These are phyloP conservation scores for Kuraishia hungarica DNA, from an alignment of 805 yeast genomes.

Conservation along the genomic window DNA sequence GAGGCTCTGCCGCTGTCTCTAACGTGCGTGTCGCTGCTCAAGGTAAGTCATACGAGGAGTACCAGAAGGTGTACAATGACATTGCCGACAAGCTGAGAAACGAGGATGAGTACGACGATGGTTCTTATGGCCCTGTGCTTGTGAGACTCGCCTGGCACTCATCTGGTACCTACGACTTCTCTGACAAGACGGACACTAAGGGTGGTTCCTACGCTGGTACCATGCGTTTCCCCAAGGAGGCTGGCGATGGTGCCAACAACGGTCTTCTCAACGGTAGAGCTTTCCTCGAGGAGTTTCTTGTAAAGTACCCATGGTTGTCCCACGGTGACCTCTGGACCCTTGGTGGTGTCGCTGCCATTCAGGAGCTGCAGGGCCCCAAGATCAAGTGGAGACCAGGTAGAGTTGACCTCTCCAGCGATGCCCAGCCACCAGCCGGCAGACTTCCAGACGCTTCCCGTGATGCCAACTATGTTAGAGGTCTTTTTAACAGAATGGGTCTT, in stretches of 20 bases:
- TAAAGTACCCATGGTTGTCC: conserved; percentile 50
- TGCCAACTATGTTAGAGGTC: conserved; percentile 33
- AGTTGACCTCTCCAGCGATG: conserved; percentile 22
- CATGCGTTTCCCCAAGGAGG: conserved; percentile 43
- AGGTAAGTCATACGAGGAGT: conserved; percentile 37
- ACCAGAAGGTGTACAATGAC: conserved; percentile 60
- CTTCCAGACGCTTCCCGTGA: conserved; percentile 41
- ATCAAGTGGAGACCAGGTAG: conserved; percentile 51
- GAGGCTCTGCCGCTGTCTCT: conserved; percentile 27
- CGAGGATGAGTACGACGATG: conserved; percentile 50
- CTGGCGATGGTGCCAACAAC: conserved; percentile 38
- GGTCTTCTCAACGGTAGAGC: conserved; percentile 47
- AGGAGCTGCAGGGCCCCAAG: conserved; percentile 57
- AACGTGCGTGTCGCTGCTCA: conserved; percentile 23
- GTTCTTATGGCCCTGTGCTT: conserved; percentile 42
- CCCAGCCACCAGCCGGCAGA: conserved; percentile 38
- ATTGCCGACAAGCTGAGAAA: conserved; percentile 57
- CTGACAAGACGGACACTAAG: conserved; percentile 28
- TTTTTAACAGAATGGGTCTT: conserved; percentile 40
- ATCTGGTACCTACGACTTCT: conserved; percentile 36
- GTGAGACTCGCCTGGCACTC: conserved; percentile 43
- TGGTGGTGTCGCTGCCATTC: conserved; percentile 59
- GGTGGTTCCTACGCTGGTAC: conserved; percentile 48
- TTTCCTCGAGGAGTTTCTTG: conserved; percentile 46
- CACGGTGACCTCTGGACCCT: conserved; percentile 67